These are phyloP conservation scores for Brasenia schreberi DNA, from an alignment of 164 flowering plant genomes.

Conservation along the genomic window DNA sequence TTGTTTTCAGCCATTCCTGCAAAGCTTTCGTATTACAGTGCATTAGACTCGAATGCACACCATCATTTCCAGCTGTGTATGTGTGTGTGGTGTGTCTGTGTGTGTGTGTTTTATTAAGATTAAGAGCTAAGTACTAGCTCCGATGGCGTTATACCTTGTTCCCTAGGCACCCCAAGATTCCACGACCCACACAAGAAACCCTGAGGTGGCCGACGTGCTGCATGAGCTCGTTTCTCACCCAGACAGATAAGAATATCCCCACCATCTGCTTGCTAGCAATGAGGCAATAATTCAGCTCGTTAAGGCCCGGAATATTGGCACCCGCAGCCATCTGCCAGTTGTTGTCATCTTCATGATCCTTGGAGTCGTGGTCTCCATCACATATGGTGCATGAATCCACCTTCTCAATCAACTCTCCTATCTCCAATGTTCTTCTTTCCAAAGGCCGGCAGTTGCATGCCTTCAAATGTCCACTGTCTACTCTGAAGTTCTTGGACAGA, in stretches of 20 bases:
- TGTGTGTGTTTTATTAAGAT: too few relatives aligned
- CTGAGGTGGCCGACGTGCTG: conserved; percentile 75
- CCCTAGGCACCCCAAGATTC: conserved; percentile 85
- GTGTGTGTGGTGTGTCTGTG: too few relatives aligned
- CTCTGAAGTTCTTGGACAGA: conserved; percentile 36
- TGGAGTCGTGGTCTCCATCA: background rate
- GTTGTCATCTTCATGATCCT: background rate
- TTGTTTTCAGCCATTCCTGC: too few relatives aligned
- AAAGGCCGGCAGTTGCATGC: too few relatives aligned
- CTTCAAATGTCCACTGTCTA: conserved; percentile 35
- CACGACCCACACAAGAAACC: conserved; percentile 57
- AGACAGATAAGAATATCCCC: conserved; percentile 72
- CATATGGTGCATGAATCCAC: background rate
- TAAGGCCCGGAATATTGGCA: conserved; percentile 11
- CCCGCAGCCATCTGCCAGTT: conserved; percentile 4
- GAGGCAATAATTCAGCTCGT: conserved; percentile 33
- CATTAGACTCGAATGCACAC: too few relatives aligned
- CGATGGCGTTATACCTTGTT: conserved; percentile 41
- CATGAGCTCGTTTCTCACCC: conserved; percentile 66
- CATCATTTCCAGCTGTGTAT: too few relatives aligned
- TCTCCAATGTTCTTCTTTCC: conserved; percentile 22
- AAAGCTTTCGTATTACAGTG: too few relatives aligned
- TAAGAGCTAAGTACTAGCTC: background rate
- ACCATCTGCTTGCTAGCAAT: conserved; percentile 92
- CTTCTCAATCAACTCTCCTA: conserved; percentile 8